Evolutionary conservation across 1,284 basidiomycete species (phyloP).

Genomic region (Ustilago hordei): DNA sequence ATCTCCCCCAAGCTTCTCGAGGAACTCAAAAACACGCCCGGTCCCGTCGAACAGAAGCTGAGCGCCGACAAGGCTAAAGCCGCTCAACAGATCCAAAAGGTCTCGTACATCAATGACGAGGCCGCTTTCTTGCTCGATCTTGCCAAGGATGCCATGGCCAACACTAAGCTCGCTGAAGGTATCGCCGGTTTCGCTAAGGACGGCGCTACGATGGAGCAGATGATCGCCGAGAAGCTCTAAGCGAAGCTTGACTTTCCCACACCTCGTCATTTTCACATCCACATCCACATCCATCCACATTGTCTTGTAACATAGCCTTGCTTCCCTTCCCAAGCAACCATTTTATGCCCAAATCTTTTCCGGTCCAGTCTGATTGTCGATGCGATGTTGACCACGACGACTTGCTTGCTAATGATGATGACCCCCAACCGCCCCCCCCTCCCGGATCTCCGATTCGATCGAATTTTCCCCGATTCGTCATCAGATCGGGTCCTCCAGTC

Average conservation of each 20-base stretch:
- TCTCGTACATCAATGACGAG: conserved; percentile 90
- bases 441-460: too few species aligned
- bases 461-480: too few species aligned
- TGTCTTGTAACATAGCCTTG: conserved; percentile 35
- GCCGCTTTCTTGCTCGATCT: conserved; percentile 94
- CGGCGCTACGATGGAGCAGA: conserved; percentile 85
- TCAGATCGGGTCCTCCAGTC: too few species aligned
- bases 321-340: not conserved
- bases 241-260: too few species aligned
- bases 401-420: too few species aligned
- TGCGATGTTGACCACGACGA: too few species aligned
- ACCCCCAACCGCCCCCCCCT: too few species aligned
- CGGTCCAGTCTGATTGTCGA: too few species aligned
- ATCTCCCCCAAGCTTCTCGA: conserved; percentile 91
- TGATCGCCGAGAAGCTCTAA: conserved; percentile 83
- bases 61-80: conserved; percentile 77
- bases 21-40: conserved; percentile 85
- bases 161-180: conserved; percentile 81
- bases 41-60: conserved; percentile 85
- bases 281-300: not conserved
- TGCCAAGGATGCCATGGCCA: conserved; percentile 73
- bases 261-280: not conserved
- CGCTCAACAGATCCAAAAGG: conserved; percentile 80
- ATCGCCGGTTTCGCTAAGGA: conserved; percentile 90
- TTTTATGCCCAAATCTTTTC: not conserved